These are phyloP conservation scores for Kingdonia uniflora DNA, from an alignment of 164 flowering plant species.

Conservation along the genomic window DNA sequence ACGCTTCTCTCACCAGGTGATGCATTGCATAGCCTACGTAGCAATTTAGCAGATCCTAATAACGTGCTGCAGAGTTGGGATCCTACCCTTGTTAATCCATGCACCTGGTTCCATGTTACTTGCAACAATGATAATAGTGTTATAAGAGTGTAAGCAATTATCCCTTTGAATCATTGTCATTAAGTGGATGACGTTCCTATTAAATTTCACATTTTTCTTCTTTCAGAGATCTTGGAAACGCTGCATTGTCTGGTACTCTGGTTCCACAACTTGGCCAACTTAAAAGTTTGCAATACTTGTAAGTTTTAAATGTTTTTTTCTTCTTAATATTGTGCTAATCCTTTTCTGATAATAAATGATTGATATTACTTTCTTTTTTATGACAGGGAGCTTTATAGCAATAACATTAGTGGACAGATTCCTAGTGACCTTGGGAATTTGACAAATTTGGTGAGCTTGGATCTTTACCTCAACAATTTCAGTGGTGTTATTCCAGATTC, in stretches of 20 bases:
- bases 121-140: constrained; percentile 92
- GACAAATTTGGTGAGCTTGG: constrained; percentile 92
- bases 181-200: not conserved
- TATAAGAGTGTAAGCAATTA: constrained; percentile 66
- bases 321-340: not conserved
- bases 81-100: constrained; percentile 89
- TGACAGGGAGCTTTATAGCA: constrained; percentile 88
- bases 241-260: constrained; percentile 70
- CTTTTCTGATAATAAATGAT: not conserved
- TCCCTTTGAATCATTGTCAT: not conserved
- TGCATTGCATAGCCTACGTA: constrained; percentile 66
- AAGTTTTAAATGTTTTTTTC: constrained; percentile 19
- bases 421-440: constrained; percentile 87
- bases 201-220: not conserved
- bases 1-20: constrained; percentile 49
- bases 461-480: constrained; percentile 81
- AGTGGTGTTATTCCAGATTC: constrained; percentile 71
- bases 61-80: constrained; percentile 95
- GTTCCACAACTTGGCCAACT: constrained; percentile 84
- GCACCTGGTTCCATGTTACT: constrained; percentile 96
- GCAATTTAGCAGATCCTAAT: constrained; percentile 70
- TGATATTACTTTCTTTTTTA: not conserved
- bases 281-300: constrained; percentile 84
- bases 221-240: constrained; percentile 91
- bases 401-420: constrained; percentile 70